Evolutionary conservation across 192 early-diverging fungal genomes (phyloP).

Genomic region (Podila epigama): DNA sequence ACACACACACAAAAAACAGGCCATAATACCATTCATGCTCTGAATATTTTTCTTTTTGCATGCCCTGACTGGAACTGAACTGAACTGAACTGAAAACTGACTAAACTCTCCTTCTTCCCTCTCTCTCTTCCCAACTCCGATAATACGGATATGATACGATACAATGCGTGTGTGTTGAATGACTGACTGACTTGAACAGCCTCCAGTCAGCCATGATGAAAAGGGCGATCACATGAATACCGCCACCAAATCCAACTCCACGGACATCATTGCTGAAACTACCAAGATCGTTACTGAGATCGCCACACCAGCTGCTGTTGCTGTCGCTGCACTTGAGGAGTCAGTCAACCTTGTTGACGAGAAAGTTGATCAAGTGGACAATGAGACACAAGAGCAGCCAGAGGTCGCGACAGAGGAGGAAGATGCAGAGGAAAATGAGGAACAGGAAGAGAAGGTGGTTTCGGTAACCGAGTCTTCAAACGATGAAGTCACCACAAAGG

Average conservation of each 20-base stretch:
- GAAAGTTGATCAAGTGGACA: neutral
- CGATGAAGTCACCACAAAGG: neutral
- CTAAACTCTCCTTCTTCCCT: neutral
- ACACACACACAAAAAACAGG: no score
- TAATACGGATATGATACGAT: no score
- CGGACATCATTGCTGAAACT: neutral
- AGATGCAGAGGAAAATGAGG: neutral
- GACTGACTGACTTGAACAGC: no score
- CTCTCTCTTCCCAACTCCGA: neutral
- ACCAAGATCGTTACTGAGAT: neutral
- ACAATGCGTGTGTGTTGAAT: no score
- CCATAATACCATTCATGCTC: no score
- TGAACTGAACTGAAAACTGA: no score
- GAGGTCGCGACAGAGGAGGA: neutral
- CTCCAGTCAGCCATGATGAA: neutral
- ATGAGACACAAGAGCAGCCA: no score
- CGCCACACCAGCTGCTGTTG: neutral
- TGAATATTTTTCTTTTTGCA: neutral
- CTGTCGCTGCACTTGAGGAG: neutral
- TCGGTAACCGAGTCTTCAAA: neutral
- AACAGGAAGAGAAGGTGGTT: constrained; percentile 3
- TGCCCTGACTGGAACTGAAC: no score
- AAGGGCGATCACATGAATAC: neutral
- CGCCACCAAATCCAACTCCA: neutral
- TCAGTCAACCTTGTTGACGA: neutral